phyloP scores from a whole-genome alignment of 2,329 filamentous ascomycete species.

The Chlorencoelia australis region DNA sequence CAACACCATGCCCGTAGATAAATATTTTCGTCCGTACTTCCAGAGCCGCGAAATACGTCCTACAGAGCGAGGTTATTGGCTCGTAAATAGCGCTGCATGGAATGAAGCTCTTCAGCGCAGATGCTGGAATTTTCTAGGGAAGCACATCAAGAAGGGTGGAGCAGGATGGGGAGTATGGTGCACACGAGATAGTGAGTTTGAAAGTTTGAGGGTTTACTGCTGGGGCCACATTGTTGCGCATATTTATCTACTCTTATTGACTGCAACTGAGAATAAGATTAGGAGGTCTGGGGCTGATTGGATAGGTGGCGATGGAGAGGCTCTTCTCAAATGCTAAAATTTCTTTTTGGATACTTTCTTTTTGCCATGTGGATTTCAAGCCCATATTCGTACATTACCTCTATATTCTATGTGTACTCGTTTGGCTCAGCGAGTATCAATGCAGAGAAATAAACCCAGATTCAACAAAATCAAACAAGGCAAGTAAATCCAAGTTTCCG shows the following conservation, averaged over 20 bases:
- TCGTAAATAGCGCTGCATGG: conserved; percentile 50
- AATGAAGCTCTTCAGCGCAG: conserved; percentile 34
- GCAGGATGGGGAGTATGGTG: conserved; percentile 62
- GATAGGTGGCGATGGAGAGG: conserved; percentile 52
- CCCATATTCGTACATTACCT: no score
- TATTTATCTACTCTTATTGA: conserved; percentile 64
- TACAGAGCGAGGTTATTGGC: conserved; percentile 74
- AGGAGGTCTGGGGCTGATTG: conserved; percentile 49
- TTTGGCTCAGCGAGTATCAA: no score
- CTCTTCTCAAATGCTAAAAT: no score
- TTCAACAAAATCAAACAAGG: no score
- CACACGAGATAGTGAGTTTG: conserved; percentile 31
- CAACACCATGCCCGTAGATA: conserved; percentile 38
- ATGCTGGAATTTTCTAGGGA: conserved; percentile 52
- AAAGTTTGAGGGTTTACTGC: conserved; percentile 56
- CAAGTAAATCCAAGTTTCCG: no score
- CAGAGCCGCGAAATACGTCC: conserved; percentile 39
- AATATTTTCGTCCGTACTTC: conserved; percentile 41
- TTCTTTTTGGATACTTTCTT: no score
- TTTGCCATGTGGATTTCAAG: no score
- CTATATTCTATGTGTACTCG: no score
- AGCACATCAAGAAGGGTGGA: conserved; percentile 47
- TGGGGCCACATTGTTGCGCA: conserved; percentile 68
- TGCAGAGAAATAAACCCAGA: no score
- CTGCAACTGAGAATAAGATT: conserved; percentile 57